Evolutionary conservation across 805 yeast genomes (phyloP).

Genomic region (Ogataea parapolymorpha): DNA sequence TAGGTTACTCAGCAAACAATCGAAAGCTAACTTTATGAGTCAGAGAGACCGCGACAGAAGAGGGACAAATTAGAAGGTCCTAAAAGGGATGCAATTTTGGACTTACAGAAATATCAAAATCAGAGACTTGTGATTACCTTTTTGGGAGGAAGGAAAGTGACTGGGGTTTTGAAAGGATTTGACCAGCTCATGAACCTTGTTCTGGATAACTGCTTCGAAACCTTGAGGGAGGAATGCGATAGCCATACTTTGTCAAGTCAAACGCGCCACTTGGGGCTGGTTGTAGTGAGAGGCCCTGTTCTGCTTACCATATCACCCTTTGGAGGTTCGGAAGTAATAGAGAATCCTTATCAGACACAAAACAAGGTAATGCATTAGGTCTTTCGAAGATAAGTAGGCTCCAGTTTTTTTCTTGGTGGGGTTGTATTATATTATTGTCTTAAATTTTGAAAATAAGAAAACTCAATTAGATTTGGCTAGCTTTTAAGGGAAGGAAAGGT

Average conservation of each 20-base stretch:
- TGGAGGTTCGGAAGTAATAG: conserved; percentile 67
- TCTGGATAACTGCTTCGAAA: conserved; percentile 67
- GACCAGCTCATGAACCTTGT: conserved; percentile 81
- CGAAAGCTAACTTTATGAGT: neutral
- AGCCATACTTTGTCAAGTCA: conserved; percentile 48
- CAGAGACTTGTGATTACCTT: conserved; percentile 71
- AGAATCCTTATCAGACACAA: conserved; percentile 54
- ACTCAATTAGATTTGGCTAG: too few species aligned
- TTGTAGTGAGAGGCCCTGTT: conserved; percentile 83
- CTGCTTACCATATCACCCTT: conserved; percentile 71
- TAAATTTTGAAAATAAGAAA: too few species aligned
- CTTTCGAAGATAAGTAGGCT: too few species aligned
- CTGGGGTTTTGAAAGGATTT: conserved; percentile 78
- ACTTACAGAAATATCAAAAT: conserved; percentile 73
- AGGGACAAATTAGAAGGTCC: conserved; percentile 58
- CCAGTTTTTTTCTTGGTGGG: too few species aligned
- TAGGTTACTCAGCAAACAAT: conserved; percentile 6
- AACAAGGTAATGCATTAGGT: neutral
- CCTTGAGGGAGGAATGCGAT: conserved; percentile 61
- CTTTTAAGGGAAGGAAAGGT: too few species aligned
- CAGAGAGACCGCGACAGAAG: conserved; percentile 15
- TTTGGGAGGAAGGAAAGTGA: conserved; percentile 76
- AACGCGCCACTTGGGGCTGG: conserved; percentile 69
- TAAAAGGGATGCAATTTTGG: conserved; percentile 84
- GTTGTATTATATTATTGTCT: too few species aligned